Evolutionary conservation across 2,329 filamentous ascomycete species (phyloP).

Genomic region (Colletotrichum falcatum): DNA sequence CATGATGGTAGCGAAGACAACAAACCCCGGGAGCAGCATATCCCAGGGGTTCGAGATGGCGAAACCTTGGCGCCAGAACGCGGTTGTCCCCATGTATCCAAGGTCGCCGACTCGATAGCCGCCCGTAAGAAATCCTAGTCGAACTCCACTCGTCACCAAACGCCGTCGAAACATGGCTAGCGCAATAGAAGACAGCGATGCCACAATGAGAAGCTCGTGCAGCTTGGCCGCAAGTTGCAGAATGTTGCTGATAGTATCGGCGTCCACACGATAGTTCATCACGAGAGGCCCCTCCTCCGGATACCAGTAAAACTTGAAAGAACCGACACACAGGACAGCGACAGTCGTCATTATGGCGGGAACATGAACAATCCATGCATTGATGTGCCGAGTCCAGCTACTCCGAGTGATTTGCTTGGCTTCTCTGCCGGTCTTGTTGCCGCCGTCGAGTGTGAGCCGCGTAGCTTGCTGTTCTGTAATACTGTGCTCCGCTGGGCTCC

Average conservation of each 20-base stretch:
- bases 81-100: background rate
- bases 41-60: background rate
- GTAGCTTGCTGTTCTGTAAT: too few relatives aligned
- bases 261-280: background rate
- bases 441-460: too few relatives aligned
- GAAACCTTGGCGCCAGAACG: constrained; percentile 13
- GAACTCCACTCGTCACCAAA: constrained; percentile 1
- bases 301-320: background rate
- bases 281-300: background rate
- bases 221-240: constrained; percentile 26
- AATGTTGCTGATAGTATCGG: constrained; percentile 8
- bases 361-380: background rate
- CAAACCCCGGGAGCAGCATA: background rate
- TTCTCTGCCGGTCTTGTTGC: too few relatives aligned
- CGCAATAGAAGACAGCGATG: constrained; percentile 10
- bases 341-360: background rate
- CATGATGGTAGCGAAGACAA: constrained; percentile 23
- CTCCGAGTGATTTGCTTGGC: too few relatives aligned
- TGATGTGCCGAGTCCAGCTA: background rate
- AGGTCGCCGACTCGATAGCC: constrained; percentile 34
- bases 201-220: constrained; percentile 18
- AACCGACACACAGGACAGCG: background rate
- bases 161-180: constrained; percentile 12
- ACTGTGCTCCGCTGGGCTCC: too few relatives aligned
- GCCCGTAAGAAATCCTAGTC: constrained; percentile 28